Evolutionary conservation across 371 early-diverging fungal species (phyloP).

Genomic region (Mucor plumbeus): DNA sequence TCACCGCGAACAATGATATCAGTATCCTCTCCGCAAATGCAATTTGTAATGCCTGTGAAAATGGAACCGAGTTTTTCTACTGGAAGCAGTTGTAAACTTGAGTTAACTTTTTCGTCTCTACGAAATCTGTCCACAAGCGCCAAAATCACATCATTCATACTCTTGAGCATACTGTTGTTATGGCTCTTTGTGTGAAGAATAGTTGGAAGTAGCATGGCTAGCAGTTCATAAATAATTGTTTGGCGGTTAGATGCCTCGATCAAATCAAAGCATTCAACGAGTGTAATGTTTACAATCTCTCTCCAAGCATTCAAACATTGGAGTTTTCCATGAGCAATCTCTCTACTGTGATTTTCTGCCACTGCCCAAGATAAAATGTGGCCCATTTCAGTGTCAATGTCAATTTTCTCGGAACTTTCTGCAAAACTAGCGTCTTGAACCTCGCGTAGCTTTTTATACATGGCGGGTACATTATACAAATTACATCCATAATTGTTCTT

Average conservation of each 20-base stretch:
- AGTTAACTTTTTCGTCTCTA: constrained; percentile 11
- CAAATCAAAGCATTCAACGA: constrained; percentile 69
- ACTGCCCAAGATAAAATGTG: constrained; percentile 57
- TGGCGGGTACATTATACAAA: constrained; percentile 70
- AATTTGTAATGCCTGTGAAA: constrained; percentile 71
- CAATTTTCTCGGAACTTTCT: not conserved
- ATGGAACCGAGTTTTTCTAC: constrained; percentile 58
- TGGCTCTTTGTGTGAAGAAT: constrained; percentile 36
- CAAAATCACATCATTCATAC: constrained; percentile 67
- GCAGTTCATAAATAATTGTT: constrained; percentile 61
- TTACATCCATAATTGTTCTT: constrained; percentile 63
- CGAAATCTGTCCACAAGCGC: constrained; percentile 39
- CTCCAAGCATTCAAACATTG: constrained; percentile 81
- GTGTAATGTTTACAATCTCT: constrained; percentile 73
- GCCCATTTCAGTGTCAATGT: constrained; percentile 57
- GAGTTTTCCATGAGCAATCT: constrained; percentile 64
- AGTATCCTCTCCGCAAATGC: constrained; percentile 65
- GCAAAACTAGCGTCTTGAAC: constrained; percentile 21
- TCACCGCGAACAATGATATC: constrained; percentile 79
- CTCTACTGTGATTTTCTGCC: constrained; percentile 69
- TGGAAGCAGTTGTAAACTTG: constrained; percentile 54
- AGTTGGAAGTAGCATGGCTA: constrained; percentile 66
- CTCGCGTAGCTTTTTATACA: constrained; percentile 43
- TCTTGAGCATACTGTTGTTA: constrained; percentile 57
- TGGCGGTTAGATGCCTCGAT: constrained; percentile 66